Evolutionary conservation across 2,329 filamentous ascomycete species (phyloP).

Genomic region (Cladophialophora yegresii): DNA sequence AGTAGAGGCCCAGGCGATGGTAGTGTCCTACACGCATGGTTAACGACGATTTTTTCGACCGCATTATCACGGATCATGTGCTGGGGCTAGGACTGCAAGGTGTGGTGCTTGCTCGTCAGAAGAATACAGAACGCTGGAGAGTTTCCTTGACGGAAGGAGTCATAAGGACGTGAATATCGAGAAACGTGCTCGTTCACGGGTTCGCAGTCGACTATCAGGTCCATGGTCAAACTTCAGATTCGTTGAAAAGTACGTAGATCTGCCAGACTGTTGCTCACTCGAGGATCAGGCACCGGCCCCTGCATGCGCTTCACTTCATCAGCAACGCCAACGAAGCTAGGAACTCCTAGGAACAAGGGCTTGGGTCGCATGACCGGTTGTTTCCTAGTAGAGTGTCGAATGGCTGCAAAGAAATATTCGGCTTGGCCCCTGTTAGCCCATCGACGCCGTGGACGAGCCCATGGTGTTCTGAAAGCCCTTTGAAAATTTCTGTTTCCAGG

Average conservation of each 20-base stretch:
- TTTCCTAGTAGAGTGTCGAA: background rate
- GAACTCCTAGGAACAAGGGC: background rate
- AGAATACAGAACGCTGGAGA: background rate
- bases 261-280: background rate
- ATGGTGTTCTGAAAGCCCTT: constrained; percentile 21
- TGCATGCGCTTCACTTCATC: background rate
- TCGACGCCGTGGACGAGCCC: background rate
- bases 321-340: background rate
- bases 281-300: background rate
- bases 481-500: constrained; percentile 24
- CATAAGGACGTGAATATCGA: background rate
- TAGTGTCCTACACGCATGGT: background rate
- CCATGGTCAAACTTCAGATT: background rate
- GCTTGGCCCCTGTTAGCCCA: background rate
- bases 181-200: background rate
- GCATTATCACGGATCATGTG: background rate
- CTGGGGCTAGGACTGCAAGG: background rate
- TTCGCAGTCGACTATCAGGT: background rate
- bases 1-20: background rate
- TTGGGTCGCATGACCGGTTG: background rate
- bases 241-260: background rate
- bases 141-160: background rate
- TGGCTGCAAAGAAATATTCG: background rate
- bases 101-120: background rate
- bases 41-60: background rate